Evolutionary conservation across 2,329 filamentous ascomycete species (phyloP).

Genomic region (Talaromyces amestolkiae): DNA sequence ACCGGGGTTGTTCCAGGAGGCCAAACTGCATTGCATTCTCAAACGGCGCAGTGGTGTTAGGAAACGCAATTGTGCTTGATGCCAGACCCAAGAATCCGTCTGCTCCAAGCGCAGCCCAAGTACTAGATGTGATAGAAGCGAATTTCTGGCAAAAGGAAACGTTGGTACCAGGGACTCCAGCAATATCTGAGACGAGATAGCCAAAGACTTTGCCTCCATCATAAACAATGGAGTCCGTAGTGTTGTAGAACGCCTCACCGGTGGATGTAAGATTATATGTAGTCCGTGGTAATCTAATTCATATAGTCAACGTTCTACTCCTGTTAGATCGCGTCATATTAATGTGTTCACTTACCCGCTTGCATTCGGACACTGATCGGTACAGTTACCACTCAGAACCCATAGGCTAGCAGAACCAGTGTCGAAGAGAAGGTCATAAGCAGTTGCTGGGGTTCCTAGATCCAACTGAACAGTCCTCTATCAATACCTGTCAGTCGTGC

Average conservation of each 20-base stretch:
- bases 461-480: neutral
- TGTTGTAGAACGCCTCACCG: neutral
- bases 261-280: conserved; percentile 3
- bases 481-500: neutral
- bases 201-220: neutral
- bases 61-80: neutral
- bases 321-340: neutral
- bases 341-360: neutral
- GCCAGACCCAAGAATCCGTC: conserved; percentile 1
- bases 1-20: conserved; percentile 1
- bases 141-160: neutral
- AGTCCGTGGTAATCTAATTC: neutral
- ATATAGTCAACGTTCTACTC: neutral
- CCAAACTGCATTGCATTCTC: neutral
- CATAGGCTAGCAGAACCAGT: neutral
- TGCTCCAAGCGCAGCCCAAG: neutral
- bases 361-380: neutral
- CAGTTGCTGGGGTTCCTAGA: neutral
- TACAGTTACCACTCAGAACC: neutral
- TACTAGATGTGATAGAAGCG: neutral
- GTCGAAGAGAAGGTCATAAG: neutral
- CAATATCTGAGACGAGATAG: conserved; percentile 1
- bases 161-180: neutral
- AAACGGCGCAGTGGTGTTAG: neutral
- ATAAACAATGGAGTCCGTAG: neutral